A percentile compares a stretch with the other conserved stretches of the same genome.
Evolutionary conservation across 768 basidiomycete species (phyloP).

Genomic region (Pholiota molesta): DNA sequence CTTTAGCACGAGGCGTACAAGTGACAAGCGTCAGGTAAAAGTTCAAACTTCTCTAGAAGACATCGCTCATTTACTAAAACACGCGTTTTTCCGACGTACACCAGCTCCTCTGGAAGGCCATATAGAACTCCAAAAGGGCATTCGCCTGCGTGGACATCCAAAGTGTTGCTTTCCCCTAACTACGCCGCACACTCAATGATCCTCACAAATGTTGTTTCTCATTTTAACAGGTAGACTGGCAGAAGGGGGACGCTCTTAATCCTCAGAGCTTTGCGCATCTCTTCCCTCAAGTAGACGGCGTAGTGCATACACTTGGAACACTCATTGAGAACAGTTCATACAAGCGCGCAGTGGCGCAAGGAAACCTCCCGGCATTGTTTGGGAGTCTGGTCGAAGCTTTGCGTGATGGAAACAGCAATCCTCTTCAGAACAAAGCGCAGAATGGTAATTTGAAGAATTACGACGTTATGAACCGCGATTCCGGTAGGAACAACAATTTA

Average conservation of each 20-base stretch:
- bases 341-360: slow-evolving; percentile 70
- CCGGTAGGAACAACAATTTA: slow-evolving; percentile 58
- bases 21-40: slow-evolving; percentile 88
- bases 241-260: slow-evolving; percentile 77
- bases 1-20: slow-evolving; percentile 78
- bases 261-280: slow-evolving; percentile 74
- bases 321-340: slow-evolving; percentile 82
- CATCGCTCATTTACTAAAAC: neutral
- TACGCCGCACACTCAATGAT: slow-evolving; percentile 8
- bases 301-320: slow-evolving; percentile 94
- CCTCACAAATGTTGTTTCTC: slow-evolving; percentile 9
- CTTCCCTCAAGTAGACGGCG: slow-evolving; percentile 67
- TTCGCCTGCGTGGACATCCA: slow-evolving; percentile 79
- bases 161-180: slow-evolving; percentile 46
- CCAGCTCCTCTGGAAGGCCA: slow-evolving; percentile 84
- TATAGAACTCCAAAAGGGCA: slow-evolving; percentile 91
- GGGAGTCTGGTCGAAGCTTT: slow-evolving; percentile 42
- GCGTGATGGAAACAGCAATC: slow-evolving; percentile 51
- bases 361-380: slow-evolving; percentile 55
- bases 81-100: neutral
- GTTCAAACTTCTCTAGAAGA: neutral
- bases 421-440: slow-evolving; percentile 45
- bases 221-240: slow-evolving; percentile 78
- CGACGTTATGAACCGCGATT: slow-evolving; percentile 84
- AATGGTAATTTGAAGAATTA: slow-evolving; percentile 53